Percentiles rank a stretch among this genome's conserved stretches.
Conservation (phyloP, 192 early-diverging fungal species). For the Physocladia obscura region DNA sequence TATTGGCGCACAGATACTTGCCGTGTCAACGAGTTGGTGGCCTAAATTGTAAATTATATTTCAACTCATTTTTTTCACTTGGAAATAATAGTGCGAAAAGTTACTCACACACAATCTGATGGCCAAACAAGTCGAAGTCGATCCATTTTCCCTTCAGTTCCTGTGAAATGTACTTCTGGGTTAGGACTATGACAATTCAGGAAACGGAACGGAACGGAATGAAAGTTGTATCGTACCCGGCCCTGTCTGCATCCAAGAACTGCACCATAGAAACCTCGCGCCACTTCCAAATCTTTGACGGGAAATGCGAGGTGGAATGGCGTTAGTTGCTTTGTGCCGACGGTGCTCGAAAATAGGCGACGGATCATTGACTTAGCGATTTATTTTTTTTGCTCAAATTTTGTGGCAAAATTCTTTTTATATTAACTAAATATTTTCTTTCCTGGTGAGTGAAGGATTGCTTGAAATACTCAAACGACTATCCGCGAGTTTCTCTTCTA, state of each 20-base stretch:
- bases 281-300: constrained; percentile 20
- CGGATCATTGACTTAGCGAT: not conserved
- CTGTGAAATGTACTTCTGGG: not conserved
- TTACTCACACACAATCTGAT: constrained; percentile 36
- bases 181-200: too few species aligned
- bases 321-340: not conserved
- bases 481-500: too few species aligned
- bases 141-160: constrained; percentile 28
- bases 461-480: too few species aligned
- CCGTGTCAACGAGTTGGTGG: too few species aligned
- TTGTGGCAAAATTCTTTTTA: too few species aligned
- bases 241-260: constrained; percentile 36
- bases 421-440: too few species aligned
- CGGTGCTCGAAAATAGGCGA: not conserved
- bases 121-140: constrained; percentile 40
- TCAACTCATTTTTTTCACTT: too few species aligned
- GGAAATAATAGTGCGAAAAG: too few species aligned
- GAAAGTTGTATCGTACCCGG: constrained; percentile 4
- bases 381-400: not conserved
- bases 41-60: too few species aligned
- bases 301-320: constrained; percentile 43
- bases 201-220: not conserved
- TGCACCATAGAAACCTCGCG: constrained; percentile 28
- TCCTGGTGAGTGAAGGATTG: too few species aligned
- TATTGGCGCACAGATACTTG: too few species aligned